Evolutionary conservation across 2,329 filamentous ascomycete genomes (phyloP), one percentile per base, ranked within the genome.

Genomic region (Graphilbum fragrans): DNA sequence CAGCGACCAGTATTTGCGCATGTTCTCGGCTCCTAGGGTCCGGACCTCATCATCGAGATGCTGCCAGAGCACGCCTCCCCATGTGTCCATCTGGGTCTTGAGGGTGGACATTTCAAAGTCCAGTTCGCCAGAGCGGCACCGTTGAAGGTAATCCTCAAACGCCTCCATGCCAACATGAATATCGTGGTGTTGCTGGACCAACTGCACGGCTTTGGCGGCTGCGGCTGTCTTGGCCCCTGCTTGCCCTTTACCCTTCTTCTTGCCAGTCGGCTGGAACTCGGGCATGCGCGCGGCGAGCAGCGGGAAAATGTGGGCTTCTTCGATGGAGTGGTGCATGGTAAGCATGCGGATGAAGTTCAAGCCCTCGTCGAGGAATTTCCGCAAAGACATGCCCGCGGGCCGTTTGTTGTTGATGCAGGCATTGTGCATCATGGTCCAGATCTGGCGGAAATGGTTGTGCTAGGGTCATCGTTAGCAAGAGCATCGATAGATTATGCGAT

Each of bases 31-130:
- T 2, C 80, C 75, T 25, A 94, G 59, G 49, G 82, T 74, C 58
- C 69, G 65, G 8, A 94, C 86, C 67, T 94, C 87, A 52, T 88
- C 80, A 52, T 92, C 84, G 45, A 94, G 63, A 67, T 94, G 87
- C 53, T 64, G 66, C 83, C 86, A 90, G 38, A 94, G 58, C 47
- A 94, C 83, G 10, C 67, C 66, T 11, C 83, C 83, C 74, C 88
- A 94, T 5, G 59, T 59, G 58, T 93, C 83, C 77, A 94, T 79
- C 53, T 84, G 70, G 29, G 59, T 65, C 63, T 78, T 81, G 57
- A 94, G 57, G 53, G 77, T 74, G 16, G 42, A 48, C 53, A 76
- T 54, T 45, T 72, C 66, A 37, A 80, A 60, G 43, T 77, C 72
- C 25, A 55, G 64, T 64, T 87, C 80, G 1, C 85, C 77, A 12